Evolutionary conservation across 768 basidiomycete genomes (phyloP).

Genomic region (Tulasnella sp.): DNA sequence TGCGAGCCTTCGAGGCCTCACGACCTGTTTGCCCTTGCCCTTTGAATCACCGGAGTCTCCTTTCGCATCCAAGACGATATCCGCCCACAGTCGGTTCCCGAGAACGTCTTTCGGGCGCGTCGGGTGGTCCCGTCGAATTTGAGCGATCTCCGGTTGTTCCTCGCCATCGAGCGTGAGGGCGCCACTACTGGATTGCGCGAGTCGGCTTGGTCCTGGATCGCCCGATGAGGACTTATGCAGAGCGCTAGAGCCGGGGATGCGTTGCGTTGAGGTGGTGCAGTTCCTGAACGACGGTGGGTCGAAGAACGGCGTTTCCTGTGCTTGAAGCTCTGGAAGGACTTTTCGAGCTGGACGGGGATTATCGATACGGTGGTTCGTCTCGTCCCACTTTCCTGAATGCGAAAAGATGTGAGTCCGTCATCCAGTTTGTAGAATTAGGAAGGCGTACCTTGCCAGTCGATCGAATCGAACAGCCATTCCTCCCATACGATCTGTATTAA

Average conservation of each 20-base stretch:
- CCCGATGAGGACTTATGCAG: conserved; percentile 16
- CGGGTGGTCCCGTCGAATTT: background rate
- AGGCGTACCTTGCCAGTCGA: conserved; percentile 37
- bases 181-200: conserved; percentile 24
- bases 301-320: conserved; percentile 20
- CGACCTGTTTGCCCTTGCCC: background rate
- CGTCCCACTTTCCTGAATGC: conserved; percentile 56
- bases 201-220: conserved; percentile 19
- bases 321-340: conserved; percentile 16
- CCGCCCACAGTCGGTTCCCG: conserved; percentile 1
- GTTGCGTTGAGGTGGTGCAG: conserved; percentile 9
- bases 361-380: conserved; percentile 45
- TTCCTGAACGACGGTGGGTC: background rate
- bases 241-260: conserved; percentile 13
- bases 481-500: conserved; percentile 75
- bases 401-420: no score
- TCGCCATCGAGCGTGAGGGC: conserved; percentile 33
- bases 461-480: conserved; percentile 93
- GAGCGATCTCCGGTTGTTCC: conserved; percentile 4
- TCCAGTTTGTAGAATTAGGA: no score
- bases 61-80: background rate
- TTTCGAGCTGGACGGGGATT: conserved; percentile 51
- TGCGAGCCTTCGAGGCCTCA: background rate
- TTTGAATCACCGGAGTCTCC: background rate
- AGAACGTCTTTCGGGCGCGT: background rate